Evolutionary conservation across 1,284 basidiomycete genomes (phyloP).

Genomic region (Pterula multifida): DNA sequence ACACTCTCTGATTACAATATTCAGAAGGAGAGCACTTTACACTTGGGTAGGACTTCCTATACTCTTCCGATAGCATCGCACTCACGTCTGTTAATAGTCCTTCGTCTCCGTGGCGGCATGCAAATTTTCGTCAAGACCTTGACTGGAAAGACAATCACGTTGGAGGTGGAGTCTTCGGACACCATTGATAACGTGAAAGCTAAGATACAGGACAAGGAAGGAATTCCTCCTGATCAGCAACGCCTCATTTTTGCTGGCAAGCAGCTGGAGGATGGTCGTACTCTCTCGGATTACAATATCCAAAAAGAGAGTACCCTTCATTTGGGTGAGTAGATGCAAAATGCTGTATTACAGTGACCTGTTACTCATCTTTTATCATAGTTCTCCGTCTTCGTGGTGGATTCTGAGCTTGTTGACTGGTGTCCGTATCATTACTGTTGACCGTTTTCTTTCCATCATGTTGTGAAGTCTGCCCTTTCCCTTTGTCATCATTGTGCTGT

Average conservation of each 20-base stretch:
- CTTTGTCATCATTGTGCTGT: no score
- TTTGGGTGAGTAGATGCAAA: background rate
- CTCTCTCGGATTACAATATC: conserved; percentile 4
- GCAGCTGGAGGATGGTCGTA: conserved; percentile 2
- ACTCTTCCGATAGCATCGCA: background rate
- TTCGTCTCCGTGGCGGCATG: background rate
- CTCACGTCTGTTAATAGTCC: background rate
- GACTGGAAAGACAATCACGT: conserved; percentile 1
- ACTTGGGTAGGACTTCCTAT: background rate
- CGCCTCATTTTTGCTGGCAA: conserved; percentile 3
- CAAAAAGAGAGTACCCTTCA: conserved; percentile 3
- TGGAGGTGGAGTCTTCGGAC: conserved; percentile 2
- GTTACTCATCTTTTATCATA: background rate
- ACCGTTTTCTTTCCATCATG: no score
- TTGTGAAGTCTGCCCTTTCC: no score
- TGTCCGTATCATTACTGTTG: background rate
- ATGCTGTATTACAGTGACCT: background rate
- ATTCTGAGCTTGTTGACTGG: background rate
- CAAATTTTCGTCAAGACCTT: background rate
- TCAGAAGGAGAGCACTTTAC: conserved; percentile 2
- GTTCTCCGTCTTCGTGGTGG: conserved; percentile 4
- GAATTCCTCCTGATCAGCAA: conserved; percentile 2
- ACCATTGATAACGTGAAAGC: conserved; percentile 2
- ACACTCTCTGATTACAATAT: conserved; percentile 4
- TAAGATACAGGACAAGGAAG: conserved; percentile 3